A percentile compares a stretch with the other conserved stretches of the same genome.
Evolutionary conservation across 2,329 filamentous ascomycete genomes (phyloP).

Genomic region (Neoscytalidium dimidiatum): DNA sequence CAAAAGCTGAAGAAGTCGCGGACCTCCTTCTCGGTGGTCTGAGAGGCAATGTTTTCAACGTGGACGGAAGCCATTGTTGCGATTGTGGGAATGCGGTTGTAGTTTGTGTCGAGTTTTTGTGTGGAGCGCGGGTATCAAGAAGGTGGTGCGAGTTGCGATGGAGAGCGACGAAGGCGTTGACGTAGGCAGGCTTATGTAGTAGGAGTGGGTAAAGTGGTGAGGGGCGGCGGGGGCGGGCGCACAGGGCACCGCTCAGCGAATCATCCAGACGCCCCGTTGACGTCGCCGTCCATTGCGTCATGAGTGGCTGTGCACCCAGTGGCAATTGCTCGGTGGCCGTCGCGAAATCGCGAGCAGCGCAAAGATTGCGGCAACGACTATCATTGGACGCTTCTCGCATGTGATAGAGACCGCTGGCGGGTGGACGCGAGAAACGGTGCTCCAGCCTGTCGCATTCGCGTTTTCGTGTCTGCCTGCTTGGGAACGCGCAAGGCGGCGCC

Average conservation of each 20-base stretch:
- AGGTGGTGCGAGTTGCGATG: neutral
- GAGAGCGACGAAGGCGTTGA: conserved; percentile 4
- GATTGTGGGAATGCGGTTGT: conserved; percentile 5
- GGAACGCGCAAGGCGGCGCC: neutral
- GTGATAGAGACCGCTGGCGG: neutral
- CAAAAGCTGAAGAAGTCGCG: conserved; percentile 96
- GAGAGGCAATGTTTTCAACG: conserved; percentile 82
- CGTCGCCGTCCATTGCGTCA: conserved; percentile 9
- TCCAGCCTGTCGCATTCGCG: conserved; percentile 2
- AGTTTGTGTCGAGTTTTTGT: neutral
- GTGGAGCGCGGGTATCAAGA: neutral
- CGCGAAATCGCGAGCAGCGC: neutral
- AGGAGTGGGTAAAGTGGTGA: neutral
- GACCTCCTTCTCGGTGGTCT: conserved; percentile 87
- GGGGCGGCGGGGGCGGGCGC: conserved; percentile 3
- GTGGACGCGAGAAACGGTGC: neutral
- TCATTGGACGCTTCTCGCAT: neutral
- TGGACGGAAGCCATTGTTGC: conserved; percentile 67
- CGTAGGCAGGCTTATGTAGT: conserved; percentile 14
- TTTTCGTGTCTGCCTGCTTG: conserved; percentile 8
- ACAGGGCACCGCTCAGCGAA: conserved; percentile 11
- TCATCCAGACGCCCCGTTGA: conserved; percentile 1
- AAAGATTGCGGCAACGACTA: conserved; percentile 1
- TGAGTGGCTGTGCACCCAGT: conserved; percentile 6
- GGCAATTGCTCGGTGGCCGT: neutral